Conservation (phyloP, 2,329 filamentous ascomycete species). For the Microcyclospora pomicola region DNA sequence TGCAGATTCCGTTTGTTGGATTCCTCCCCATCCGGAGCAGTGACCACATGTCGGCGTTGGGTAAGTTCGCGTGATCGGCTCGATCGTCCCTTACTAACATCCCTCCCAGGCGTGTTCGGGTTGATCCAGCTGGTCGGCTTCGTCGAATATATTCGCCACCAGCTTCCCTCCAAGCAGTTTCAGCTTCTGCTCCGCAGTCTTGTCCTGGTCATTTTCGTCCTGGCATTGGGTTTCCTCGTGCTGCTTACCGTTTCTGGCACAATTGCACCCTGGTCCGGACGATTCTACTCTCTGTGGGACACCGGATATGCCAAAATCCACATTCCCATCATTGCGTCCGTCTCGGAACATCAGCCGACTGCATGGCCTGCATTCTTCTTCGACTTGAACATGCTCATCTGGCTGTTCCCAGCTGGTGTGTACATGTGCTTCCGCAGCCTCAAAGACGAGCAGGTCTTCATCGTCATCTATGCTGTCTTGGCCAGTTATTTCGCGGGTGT, state of each 20-base stretch:
- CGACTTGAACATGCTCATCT: conserved; percentile 94
- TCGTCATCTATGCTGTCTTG: conserved; percentile 93
- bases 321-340: conserved; percentile 98
- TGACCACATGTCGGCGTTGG: conserved; percentile 95
- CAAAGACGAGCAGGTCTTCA: conserved; percentile 91
- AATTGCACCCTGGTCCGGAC: conserved; percentile 93
- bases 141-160: conserved; percentile 78
- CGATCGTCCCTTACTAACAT: not conserved
- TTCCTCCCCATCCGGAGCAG: conserved; percentile 93
- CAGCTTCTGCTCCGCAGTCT: conserved; percentile 72
- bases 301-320: conserved; percentile 98
- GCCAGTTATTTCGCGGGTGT: conserved; percentile 97
- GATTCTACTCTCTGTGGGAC: conserved; percentile 99
- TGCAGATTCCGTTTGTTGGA: conserved; percentile 98
- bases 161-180: conserved; percentile 85
- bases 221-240: conserved; percentile 65
- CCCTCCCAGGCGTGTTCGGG: conserved; percentile 66
- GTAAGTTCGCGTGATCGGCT: conserved; percentile 36
- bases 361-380: conserved; percentile 99
- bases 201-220: conserved; percentile 57
- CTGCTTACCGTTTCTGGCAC: conserved; percentile 72
- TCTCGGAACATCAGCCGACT: conserved; percentile 96
- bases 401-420: conserved; percentile 96
- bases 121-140: conserved; percentile 87
- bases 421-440: conserved; percentile 96